A percentile compares a stretch with the other conserved stretches of the same genome.
phyloP scores from a whole-genome alignment of 1,284 basidiomycete genomes.

The Puccinia coronata region DNA sequence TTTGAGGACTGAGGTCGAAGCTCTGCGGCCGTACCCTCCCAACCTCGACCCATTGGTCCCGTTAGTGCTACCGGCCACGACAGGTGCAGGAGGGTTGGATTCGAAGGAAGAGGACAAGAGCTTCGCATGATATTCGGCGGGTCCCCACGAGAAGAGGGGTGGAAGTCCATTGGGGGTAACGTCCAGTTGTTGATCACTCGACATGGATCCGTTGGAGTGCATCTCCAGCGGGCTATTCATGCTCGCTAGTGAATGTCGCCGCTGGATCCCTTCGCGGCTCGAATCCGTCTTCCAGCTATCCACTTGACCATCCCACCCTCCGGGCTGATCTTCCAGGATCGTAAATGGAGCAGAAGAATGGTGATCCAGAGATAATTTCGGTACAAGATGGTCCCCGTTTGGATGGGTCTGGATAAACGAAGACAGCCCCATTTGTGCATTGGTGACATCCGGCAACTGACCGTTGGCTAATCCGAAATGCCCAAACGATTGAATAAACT shows the following conservation, averaged over 20 bases:
- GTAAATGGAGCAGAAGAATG: slow-evolving; percentile 8
- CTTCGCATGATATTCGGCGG: slow-evolving; percentile 2
- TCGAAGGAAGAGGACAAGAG: slow-evolving; percentile 12
- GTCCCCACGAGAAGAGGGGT: slow-evolving; percentile 8
- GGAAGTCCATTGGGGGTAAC: background rate
- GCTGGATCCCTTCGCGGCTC: slow-evolving; percentile 32
- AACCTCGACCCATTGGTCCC: background rate
- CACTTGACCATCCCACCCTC: background rate
- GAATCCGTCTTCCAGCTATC: background rate
- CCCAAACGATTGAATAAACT: slow-evolving; percentile 49
- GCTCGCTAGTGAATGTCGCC: slow-evolving; percentile 30
- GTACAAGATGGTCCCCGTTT: background rate
- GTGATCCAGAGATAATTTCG: background rate
- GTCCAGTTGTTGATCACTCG: background rate
- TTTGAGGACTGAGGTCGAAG: slow-evolving; percentile 39
- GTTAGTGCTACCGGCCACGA: background rate
- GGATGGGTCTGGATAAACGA: background rate
- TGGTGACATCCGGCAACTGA: slow-evolving; percentile 14
- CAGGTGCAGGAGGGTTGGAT: background rate
- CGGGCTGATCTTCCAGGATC: slow-evolving; percentile 9
- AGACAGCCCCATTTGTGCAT: background rate
- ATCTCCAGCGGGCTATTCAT: slow-evolving; percentile 14
- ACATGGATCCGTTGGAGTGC: slow-evolving; percentile 19
- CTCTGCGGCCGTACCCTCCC: slow-evolving; percentile 26
- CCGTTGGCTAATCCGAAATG: slow-evolving; percentile 44